Conservation (phyloP, 2,329 filamentous ascomycete genomes). For the Paecilomyces variotii region DNA sequence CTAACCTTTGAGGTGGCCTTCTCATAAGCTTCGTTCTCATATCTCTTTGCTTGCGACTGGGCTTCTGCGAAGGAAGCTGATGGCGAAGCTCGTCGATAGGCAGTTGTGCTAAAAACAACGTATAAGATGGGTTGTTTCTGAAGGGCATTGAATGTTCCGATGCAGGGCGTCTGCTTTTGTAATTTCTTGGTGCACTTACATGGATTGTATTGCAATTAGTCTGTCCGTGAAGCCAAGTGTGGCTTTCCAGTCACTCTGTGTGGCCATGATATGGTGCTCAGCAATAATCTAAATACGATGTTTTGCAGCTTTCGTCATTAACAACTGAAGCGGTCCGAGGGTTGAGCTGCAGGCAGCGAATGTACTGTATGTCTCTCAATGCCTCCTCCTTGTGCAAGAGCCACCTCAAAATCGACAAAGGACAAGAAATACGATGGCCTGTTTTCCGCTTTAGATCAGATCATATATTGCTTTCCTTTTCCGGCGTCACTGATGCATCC, state of each 20-base stretch:
- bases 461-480: background rate
- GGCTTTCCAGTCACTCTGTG: constrained; percentile 40
- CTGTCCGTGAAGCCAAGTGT: constrained; percentile 52
- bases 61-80: constrained; percentile 40
- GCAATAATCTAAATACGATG: constrained; percentile 7
- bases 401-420: background rate
- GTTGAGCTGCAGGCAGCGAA: background rate
- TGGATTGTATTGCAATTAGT: constrained; percentile 54
- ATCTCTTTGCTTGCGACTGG: constrained; percentile 52
- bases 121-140: constrained; percentile 9
- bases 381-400: background rate
- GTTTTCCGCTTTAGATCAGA: too few relatives aligned
- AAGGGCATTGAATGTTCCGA: background rate
- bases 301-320: background rate
- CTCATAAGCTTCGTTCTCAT: constrained; percentile 47
- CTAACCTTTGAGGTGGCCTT: constrained; percentile 30
- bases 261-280: constrained; percentile 33
- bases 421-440: background rate
- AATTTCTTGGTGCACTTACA: constrained; percentile 39
- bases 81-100: constrained; percentile 40
- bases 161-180: background rate
- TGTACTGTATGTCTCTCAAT: background rate
- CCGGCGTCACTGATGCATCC: background rate
- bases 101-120: constrained; percentile 35
- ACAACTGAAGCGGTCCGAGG: constrained; percentile 4